These are phyloP conservation scores for Glaciozyma martinii DNA, from an alignment of 768 basidiomycete genomes.

Conservation along the genomic window DNA sequence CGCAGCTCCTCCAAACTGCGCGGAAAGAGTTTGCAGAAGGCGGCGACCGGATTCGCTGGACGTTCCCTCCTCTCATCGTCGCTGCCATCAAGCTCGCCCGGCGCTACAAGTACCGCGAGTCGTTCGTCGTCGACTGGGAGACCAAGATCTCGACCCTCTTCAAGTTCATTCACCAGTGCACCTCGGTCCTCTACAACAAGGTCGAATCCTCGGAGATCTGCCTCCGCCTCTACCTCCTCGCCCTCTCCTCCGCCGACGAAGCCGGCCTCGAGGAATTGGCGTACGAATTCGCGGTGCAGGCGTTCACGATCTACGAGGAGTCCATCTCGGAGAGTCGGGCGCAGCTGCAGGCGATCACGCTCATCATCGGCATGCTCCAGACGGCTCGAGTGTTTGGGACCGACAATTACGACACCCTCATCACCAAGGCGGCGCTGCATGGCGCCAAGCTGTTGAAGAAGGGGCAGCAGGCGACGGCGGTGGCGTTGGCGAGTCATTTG, in stretches of 20 bases:
- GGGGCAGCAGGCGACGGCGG: constrained; percentile 92
- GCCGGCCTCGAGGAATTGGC: constrained; percentile 90
- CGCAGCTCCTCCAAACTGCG: constrained; percentile 79
- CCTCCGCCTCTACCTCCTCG: constrained; percentile 85
- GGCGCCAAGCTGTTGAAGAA: constrained; percentile 95
- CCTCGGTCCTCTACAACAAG: constrained; percentile 81
- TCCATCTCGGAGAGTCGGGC: constrained; percentile 90
- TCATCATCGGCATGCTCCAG: constrained; percentile 84
- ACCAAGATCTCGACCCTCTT: constrained; percentile 75
- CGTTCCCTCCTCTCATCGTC: constrained; percentile 91
- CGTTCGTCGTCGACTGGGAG: constrained; percentile 49
- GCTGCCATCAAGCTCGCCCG: constrained; percentile 85
- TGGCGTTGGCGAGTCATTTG: constrained; percentile 86
- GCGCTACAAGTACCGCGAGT: constrained; percentile 75
- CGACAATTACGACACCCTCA: constrained; percentile 94
- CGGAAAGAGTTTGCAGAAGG: constrained; percentile 74
- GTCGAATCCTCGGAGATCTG: constrained; percentile 83
- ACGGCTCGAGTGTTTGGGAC: constrained; percentile 80
- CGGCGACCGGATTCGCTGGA: constrained; percentile 90
- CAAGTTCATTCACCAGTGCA: constrained; percentile 86
- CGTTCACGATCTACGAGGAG: constrained; percentile 96
- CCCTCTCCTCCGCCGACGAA: constrained; percentile 90
- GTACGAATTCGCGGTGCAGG: constrained; percentile 93
- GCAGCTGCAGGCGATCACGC: constrained; percentile 92
- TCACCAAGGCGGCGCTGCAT: constrained; percentile 97